A percentile compares a stretch with the other conserved stretches of the same genome.
Evolutionary conservation across 345 rosid genomes (phyloP).

Genomic region (Populus tremula): DNA sequence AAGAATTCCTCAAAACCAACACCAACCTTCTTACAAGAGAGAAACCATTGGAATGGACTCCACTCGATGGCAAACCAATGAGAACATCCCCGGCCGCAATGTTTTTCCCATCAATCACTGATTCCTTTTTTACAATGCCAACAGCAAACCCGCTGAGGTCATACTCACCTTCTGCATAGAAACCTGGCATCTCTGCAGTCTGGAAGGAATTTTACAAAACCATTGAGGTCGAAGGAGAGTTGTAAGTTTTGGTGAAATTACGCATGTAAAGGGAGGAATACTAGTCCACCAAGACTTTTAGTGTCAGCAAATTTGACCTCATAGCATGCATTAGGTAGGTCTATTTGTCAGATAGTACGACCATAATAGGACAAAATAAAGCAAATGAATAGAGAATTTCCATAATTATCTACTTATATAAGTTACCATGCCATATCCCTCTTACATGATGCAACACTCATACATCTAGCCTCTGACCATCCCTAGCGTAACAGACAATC

Average conservation of each 20-base stretch:
- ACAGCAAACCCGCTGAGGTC: constrained; percentile 96
- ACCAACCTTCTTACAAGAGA: constrained; percentile 79
- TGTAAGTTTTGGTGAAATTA: not conserved
- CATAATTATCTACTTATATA: not conserved
- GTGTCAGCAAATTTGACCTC: not conserved
- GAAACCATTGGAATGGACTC: constrained; percentile 94
- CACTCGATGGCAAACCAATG: constrained; percentile 88
- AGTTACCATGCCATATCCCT: not conserved
- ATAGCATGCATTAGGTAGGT: not conserved
- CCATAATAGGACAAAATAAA: not conserved
- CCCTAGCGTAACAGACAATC: not conserved
- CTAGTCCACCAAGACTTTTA: not conserved
- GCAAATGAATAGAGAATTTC: too few species aligned
- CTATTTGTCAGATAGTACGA: not conserved
- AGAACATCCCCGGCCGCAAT: constrained; percentile 75
- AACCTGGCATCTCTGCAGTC: constrained; percentile 98
- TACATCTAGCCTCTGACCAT: not conserved
- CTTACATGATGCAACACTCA: not conserved
- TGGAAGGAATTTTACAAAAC: constrained; percentile 23
- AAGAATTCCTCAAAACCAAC: constrained; percentile 1
- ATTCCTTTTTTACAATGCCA: constrained; percentile 73
- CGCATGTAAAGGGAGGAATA: not conserved
- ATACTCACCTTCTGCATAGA: constrained; percentile 79
- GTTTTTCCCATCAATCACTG: constrained; percentile 77
- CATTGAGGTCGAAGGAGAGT: not conserved